Percentiles rank a stretch among this genome's conserved stretches.
Evolutionary conservation across 2,329 filamentous ascomycete species (phyloP).

Genomic region (Moelleriella libera): DNA sequence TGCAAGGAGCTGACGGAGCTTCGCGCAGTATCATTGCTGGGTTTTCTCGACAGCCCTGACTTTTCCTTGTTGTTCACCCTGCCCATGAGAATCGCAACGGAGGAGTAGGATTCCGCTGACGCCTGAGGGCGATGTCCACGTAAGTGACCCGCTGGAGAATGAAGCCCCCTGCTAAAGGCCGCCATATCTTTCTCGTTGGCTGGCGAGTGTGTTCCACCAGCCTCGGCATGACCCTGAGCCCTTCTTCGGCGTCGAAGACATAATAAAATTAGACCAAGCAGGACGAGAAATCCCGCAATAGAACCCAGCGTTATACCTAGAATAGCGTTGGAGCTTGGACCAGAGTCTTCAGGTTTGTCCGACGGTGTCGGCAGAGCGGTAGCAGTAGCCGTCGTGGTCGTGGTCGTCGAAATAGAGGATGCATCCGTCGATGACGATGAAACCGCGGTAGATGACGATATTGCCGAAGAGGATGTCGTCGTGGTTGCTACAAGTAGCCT

Average conservation of each 20-base stretch:
- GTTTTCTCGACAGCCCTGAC: slow-evolving; percentile 30
- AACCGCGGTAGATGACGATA: slow-evolving; percentile 6
- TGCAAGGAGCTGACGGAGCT: slow-evolving; percentile 39
- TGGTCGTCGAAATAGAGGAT: slow-evolving; percentile 1
- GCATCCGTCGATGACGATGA: slow-evolving; percentile 10
- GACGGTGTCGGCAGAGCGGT: slow-evolving; percentile 3
- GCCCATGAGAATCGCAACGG: slow-evolving; percentile 53
- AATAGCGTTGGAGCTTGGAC: slow-evolving; percentile 38
- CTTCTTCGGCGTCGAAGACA: slow-evolving; percentile 36
- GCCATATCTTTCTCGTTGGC: slow-evolving; percentile 45
- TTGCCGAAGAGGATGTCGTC: slow-evolving; percentile 14
- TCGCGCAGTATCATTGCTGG: slow-evolving; percentile 38
- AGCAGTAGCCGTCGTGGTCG: slow-evolving; percentile 8
- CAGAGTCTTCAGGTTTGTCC: slow-evolving; percentile 8
- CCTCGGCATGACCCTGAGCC: slow-evolving; percentile 34
- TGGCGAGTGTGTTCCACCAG: slow-evolving; percentile 24
- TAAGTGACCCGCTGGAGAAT: slow-evolving; percentile 23
- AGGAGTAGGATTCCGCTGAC: slow-evolving; percentile 46
- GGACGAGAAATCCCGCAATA: slow-evolving; percentile 57
- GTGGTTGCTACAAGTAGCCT: slow-evolving; percentile 19
- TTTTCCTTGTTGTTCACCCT: slow-evolving; percentile 36
- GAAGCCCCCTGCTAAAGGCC: slow-evolving; percentile 29
- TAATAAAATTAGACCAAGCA: slow-evolving; percentile 62
- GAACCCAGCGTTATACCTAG: slow-evolving; percentile 72
- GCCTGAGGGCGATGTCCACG: slow-evolving; percentile 36